A percentile compares a stretch with the other conserved stretches of the same genome.
phyloP scores from a whole-genome alignment of 2,329 filamentous ascomycete genomes.

The Cephalotrichum gorgonifer region DNA sequence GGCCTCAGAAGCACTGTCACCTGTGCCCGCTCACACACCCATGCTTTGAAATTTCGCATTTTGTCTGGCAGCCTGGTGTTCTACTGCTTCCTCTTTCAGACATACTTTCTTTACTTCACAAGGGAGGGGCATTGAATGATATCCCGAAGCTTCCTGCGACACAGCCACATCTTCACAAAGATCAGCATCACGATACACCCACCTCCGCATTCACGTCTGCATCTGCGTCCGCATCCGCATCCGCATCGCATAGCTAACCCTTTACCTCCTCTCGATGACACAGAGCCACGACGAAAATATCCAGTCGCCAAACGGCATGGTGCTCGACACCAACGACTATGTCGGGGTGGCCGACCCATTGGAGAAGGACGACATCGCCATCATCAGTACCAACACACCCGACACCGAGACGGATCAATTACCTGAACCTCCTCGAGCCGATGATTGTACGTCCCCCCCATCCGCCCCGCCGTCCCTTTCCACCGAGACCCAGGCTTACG shows the following conservation, averaged over 20 bases:
- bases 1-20: too few relatives aligned
- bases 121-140: too few relatives aligned
- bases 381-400: slow-evolving; percentile 42
- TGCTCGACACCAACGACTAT: slow-evolving; percentile 45
- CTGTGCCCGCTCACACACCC: too few relatives aligned
- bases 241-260: background rate
- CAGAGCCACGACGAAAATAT: slow-evolving; percentile 41
- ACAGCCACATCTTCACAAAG: too few relatives aligned
- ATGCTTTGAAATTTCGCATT: too few relatives aligned
- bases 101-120: too few relatives aligned
- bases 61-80: too few relatives aligned
- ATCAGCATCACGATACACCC: too few relatives aligned
- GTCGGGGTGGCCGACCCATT: slow-evolving; percentile 35
- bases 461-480: background rate
- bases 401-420: slow-evolving; percentile 36
- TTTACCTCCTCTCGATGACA: background rate
- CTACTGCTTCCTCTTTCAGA: too few relatives aligned
- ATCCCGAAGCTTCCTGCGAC: too few relatives aligned
- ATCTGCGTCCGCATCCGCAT: background rate
- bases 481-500: background rate
- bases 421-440: slow-evolving; percentile 38
- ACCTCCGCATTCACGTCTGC: too few relatives aligned
- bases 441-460: slow-evolving; percentile 14
- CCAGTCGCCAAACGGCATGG: slow-evolving; percentile 46
- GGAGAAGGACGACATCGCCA: slow-evolving; percentile 42